Evolutionary conservation across 1,284 basidiomycete species (phyloP).

Genomic region (Agaricales sp.): DNA sequence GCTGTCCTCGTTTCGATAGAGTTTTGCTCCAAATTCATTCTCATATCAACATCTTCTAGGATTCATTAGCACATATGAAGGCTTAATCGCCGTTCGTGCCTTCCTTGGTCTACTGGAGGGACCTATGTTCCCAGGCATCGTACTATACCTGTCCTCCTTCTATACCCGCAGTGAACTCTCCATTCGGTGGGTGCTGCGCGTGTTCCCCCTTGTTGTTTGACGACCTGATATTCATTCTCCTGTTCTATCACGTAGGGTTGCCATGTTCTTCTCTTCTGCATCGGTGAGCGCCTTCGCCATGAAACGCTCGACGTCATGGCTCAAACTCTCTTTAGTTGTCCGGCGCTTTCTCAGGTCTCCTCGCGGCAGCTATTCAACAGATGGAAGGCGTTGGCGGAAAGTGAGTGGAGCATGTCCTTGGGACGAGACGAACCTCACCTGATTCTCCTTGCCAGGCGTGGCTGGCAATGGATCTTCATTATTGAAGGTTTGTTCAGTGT

Average conservation of each 20-base stretch:
- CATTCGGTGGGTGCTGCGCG: constrained; percentile 23
- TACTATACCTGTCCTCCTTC: constrained; percentile 42
- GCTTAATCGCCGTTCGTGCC: constrained; percentile 41
- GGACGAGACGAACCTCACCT: constrained; percentile 9
- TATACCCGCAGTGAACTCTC: constrained; percentile 17
- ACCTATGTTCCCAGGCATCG: constrained; percentile 42
- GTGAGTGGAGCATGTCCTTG: constrained; percentile 26
- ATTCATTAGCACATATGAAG: constrained; percentile 34
- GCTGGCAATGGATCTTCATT: constrained; percentile 66
- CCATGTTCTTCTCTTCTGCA: constrained; percentile 59
- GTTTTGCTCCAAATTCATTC: too few species aligned
- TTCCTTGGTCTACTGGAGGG: constrained; percentile 50
- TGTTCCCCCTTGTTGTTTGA: neutral
- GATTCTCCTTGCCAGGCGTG: constrained; percentile 8
- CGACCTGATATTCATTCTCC: constrained; percentile 1
- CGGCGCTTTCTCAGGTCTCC: constrained; percentile 57
- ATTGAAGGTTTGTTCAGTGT: constrained; percentile 68
- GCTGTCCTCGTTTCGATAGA: neutral
- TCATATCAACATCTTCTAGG: constrained; percentile 23
- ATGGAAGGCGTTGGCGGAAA: constrained; percentile 59
- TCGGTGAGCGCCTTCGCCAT: constrained; percentile 28
- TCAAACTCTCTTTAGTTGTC: constrained; percentile 28
- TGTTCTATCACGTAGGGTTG: constrained; percentile 26
- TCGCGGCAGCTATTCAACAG: constrained; percentile 57
- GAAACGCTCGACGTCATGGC: too few species aligned